Base-by-base conservation (phyloP, 768 basidiomycete genomes). In the Tubosaeta sp. region DNA sequence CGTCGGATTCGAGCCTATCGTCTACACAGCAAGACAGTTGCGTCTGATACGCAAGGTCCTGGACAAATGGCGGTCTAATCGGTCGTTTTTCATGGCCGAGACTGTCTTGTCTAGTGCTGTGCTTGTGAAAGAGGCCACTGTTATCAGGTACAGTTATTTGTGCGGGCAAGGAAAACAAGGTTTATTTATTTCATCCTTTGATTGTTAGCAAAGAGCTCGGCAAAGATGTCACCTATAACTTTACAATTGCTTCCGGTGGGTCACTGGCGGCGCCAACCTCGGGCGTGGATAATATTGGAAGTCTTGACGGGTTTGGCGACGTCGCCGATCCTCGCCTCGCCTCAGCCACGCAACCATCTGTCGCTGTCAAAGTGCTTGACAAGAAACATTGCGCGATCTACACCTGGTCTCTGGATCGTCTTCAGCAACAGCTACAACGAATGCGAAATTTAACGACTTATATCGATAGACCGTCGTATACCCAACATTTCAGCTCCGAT, bases 391-490 rank as follows among this genome's bases (percentile, higher is more conserved):
- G 83, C 59, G 87, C 90, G 18, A 83, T 97, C 46, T 94, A 94
- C 66, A 77, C 85, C 7, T 99, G 95, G 95, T 92, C 92, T 16
- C 70, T 94, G 39, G 86, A 90, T 60, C 83, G 90, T 27, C 82
- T 97, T 69, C 82, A 87, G 57, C 90, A 92, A 57, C 94, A 93
- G 54, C 71, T 97, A 16, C 84, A 86, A 59, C 87, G 89, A 55
- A 98, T 98, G 94, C 86, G 92, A 46, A 95, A 94, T 66, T 73
- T 94, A 34, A 89, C 87, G 7, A 84, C 85, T 22, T 92, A 94
- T 64, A 87, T 93, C 56, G 90, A 93, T 68, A 84, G 89, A 41
- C 96, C 95, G 7, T 90, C 87, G 4, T 95, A 94, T 69, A 89
- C 91, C 10, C 87, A 86, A 56, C 95, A 98, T 69, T 96, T 98